Conservation (phyloP, 805 yeast species). For the Candida chilensis region DNA sequence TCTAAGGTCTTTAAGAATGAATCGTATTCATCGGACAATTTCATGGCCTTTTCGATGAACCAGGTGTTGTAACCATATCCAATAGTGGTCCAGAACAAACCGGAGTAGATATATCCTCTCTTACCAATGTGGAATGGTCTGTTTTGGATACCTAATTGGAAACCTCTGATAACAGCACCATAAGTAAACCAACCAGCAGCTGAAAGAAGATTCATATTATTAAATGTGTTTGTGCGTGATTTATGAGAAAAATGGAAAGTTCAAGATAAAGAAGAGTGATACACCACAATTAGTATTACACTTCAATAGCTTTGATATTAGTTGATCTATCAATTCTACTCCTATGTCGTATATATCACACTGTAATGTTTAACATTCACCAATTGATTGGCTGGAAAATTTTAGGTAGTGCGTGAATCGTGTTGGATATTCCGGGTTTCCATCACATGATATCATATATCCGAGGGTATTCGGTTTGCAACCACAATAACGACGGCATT, state of each 20-base stretch:
- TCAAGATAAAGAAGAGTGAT: no score
- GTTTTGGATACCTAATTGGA: constrained; percentile 32
- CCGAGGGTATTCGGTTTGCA: constrained; percentile 1
- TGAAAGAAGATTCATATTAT: not conserved
- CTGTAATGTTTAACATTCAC: no score
- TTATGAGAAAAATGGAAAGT: no score
- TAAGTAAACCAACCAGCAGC: not conserved
- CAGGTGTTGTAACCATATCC: constrained; percentile 23
- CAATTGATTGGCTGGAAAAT: no score
- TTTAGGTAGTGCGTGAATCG: no score
- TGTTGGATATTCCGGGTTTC: no score
- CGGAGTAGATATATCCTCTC: constrained; percentile 30
- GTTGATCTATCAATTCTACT: not conserved
- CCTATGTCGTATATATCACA: not conserved
- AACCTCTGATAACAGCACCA: constrained; percentile 32
- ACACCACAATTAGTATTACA: not conserved
- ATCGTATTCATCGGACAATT: constrained; percentile 27
- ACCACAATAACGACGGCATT: constrained; percentile 4
- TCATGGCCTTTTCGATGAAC: not conserved
- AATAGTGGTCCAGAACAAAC: constrained; percentile 31
- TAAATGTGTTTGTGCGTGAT: not conserved
- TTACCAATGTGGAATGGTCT: constrained; percentile 25
- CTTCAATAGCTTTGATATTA: not conserved
- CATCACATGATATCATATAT: constrained; percentile 3
- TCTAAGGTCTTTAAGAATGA: constrained; percentile 23